Percentiles rank a stretch among this genome's conserved stretches.
Evolutionary conservation across 441 rosid genomes (phyloP).

Genomic region (Flueggea neowawraea): DNA sequence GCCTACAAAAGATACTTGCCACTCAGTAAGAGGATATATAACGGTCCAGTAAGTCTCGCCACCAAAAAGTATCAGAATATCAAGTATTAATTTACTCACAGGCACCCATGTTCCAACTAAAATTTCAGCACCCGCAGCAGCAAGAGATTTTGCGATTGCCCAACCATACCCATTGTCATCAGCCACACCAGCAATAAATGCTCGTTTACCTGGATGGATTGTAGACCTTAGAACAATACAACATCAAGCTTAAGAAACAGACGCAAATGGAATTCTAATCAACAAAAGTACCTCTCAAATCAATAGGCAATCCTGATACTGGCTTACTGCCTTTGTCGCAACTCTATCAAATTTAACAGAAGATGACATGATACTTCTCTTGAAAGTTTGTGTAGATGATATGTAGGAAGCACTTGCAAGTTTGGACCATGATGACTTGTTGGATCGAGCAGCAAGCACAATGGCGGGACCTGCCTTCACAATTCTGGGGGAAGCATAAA

Average conservation of each 20-base stretch:
- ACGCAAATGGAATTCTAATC: not conserved
- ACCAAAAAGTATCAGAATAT: not conserved
- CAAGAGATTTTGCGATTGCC: conserved; percentile 99
- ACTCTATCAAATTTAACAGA: conserved; percentile 29
- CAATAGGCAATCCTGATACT: conserved; percentile 65
- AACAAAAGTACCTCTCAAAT: conserved; percentile 56
- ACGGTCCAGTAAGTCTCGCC: not conserved
- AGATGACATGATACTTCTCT: conserved; percentile 26
- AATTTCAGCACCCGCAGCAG: conserved; percentile 98
- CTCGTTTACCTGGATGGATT: conserved; percentile 67
- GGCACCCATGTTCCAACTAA: conserved; percentile 99
- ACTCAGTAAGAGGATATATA: not conserved
- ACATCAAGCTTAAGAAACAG: not conserved
- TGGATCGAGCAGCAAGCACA: conserved; percentile 28
- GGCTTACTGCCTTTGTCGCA: conserved; percentile 54
- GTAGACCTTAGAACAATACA: not conserved
- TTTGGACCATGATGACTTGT: conserved; percentile 49
- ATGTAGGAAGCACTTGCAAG: conserved; percentile 41
- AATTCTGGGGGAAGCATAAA: conserved; percentile 39
- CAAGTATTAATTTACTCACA: conserved; percentile 38
- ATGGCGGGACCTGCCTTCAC: conserved; percentile 38
- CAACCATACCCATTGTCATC: conserved; percentile 99
- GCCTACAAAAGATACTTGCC: conserved; percentile 44
- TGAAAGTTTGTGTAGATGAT: conserved; percentile 38
- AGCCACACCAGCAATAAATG: conserved; percentile 96